A percentile compares a stretch with the other conserved stretches of the same genome.
phyloP scores from a whole-genome alignment of 345 rosid species.

The Kandelia obovata region DNA sequence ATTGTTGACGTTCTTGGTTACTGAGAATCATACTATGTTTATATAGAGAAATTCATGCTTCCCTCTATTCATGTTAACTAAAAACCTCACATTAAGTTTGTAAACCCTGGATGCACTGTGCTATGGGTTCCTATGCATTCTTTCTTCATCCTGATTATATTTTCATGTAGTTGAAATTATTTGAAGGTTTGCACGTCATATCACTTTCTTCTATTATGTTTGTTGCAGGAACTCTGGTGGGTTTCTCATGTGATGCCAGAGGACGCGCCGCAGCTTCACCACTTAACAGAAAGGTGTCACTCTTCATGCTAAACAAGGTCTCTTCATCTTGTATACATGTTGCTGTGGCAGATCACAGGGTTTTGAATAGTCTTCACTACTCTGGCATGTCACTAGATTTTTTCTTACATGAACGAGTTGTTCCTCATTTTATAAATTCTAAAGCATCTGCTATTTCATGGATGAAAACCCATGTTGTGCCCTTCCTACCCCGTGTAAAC shows the following conservation, averaged over 20 bases:
- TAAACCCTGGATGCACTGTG: too few relatives aligned
- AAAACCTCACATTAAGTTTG: too few relatives aligned
- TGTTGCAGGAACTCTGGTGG: slow-evolving; percentile 34
- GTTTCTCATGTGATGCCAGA: slow-evolving; percentile 28
- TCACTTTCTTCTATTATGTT: not conserved
- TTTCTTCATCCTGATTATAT: not conserved
- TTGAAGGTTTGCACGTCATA: not conserved
- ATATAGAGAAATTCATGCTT: too few relatives aligned
- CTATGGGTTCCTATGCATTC: too few relatives aligned
- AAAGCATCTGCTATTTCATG: slow-evolving; percentile 31
- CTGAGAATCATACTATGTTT: not conserved
- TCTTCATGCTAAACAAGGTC: slow-evolving; percentile 26
- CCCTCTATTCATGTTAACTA: too few relatives aligned
- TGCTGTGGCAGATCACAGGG: slow-evolving; percentile 19
- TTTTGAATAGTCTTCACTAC: slow-evolving; percentile 10
- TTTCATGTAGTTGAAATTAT: not conserved
- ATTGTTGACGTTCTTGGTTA: not conserved
- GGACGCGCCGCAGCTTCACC: slow-evolving; percentile 17
- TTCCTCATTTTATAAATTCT: slow-evolving; percentile 21
- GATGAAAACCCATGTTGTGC: slow-evolving; percentile 26
- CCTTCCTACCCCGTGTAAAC: slow-evolving; percentile 23
- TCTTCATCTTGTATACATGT: slow-evolving; percentile 19
- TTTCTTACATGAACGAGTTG: slow-evolving; percentile 26
- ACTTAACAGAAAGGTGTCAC: slow-evolving; percentile 12
- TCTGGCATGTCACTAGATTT: slow-evolving; percentile 32